These are phyloP conservation scores for Russula foetens DNA, from an alignment of 768 basidiomycete species.

Conservation along the genomic window DNA sequence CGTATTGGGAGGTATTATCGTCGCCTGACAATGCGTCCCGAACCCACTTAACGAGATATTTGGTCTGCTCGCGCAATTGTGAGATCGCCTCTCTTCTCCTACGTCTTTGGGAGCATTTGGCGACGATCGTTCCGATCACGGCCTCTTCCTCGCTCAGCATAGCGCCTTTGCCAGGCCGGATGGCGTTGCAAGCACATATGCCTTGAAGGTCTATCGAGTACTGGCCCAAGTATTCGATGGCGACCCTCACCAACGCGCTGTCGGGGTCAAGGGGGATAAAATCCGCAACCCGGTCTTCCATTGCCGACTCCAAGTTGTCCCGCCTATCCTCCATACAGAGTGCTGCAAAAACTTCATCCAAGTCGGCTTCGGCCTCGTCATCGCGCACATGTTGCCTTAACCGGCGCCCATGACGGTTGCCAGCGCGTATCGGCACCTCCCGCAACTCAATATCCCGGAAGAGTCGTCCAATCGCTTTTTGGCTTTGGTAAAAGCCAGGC, in stretches of 20 bases:
- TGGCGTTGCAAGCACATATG: conserved; percentile 40
- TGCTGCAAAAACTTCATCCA: conserved; percentile 21
- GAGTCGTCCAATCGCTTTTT: conserved; percentile 49
- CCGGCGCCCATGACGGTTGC: conserved; percentile 18
- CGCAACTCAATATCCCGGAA: conserved; percentile 55
- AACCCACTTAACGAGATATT: conserved; percentile 41
- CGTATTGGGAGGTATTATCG: conserved; percentile 32
- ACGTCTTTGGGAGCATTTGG: conserved; percentile 51
- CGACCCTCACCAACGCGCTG: conserved; percentile 5
- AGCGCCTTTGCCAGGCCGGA: conserved; percentile 31
- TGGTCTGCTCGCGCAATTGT: conserved; percentile 47
- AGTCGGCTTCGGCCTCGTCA: conserved; percentile 24
- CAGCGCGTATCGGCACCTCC: conserved; percentile 20
- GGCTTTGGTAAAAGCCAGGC: conserved; percentile 41
- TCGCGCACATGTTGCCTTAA: conserved; percentile 20
- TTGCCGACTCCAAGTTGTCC: conserved; percentile 7
- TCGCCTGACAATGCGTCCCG: conserved; percentile 45
- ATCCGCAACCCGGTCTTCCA: conserved; percentile 21
- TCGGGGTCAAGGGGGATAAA: conserved; percentile 19
- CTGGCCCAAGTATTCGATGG: conserved; percentile 22
- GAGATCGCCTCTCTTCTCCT: conserved; percentile 46
- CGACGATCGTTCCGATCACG: conserved; percentile 55
- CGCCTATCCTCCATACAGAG: conserved; percentile 6
- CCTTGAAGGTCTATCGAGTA: conserved; percentile 42
- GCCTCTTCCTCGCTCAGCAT: conserved; percentile 57